phyloP scores from a whole-genome alignment of 1,284 basidiomycete genomes.

The Hypsizygus ulmarius region DNA sequence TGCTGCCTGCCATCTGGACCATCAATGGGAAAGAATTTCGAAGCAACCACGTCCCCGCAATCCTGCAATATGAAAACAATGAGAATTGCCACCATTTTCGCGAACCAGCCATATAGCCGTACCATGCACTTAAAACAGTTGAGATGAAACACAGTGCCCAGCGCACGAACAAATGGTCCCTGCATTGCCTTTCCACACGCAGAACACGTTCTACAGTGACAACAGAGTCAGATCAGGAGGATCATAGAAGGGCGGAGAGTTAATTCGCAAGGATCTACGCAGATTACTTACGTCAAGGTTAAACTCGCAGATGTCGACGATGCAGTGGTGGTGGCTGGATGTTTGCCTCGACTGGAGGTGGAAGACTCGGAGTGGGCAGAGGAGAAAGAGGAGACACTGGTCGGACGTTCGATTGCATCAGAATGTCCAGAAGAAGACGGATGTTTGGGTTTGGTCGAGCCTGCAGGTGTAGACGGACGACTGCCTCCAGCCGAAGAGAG shows the following conservation, averaged over 20 bases:
- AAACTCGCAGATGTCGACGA: constrained; percentile 41
- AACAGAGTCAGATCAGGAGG: constrained; percentile 23
- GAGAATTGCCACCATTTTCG: constrained; percentile 9
- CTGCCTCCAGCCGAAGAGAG: constrained; percentile 39
- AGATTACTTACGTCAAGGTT: constrained; percentile 41
- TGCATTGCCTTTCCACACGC: constrained; percentile 79
- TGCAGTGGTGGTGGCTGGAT: constrained; percentile 47
- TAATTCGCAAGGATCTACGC: constrained; percentile 11
- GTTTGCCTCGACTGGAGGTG: constrained; percentile 41
- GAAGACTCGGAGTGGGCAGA: constrained; percentile 50
- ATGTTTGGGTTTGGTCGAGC: constrained; percentile 42
- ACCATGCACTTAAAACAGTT: constrained; percentile 98
- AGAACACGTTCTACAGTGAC: constrained; percentile 55
- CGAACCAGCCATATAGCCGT: constrained; percentile 27
- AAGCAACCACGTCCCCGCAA: constrained; percentile 93
- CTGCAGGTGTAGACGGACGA: constrained; percentile 54
- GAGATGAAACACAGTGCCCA: constrained; percentile 92
- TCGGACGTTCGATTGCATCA: constrained; percentile 39
- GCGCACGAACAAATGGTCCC: constrained; percentile 94
- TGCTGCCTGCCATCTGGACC: constrained; percentile 81
- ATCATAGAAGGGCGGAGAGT: constrained; percentile 23
- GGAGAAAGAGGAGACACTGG: constrained; percentile 46
- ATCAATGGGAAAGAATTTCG: constrained; percentile 99
- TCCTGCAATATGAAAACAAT: constrained; percentile 56
- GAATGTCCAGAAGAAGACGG: constrained; percentile 51